phyloP scores from a whole-genome alignment of 306 rosid species.

The Cicer chorassanicum region DNA sequence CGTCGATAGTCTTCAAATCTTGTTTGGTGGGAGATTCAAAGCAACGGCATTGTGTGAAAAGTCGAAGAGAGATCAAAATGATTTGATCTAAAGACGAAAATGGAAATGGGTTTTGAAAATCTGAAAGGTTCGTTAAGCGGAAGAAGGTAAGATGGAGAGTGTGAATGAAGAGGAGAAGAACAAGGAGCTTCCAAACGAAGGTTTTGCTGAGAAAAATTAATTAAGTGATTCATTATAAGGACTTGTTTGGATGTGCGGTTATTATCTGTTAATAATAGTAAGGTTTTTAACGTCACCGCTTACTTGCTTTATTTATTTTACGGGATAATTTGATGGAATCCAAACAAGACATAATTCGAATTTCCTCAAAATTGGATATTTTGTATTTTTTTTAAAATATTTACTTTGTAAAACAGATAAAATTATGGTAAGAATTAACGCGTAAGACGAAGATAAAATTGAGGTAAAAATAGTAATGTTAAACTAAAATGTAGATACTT shows the following conservation, averaged over 20 bases:
- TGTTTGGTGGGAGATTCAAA: slow-evolving; percentile 49
- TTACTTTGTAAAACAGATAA: no score
- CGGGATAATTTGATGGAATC: neutral
- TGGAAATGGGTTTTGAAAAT: slow-evolving; percentile 46
- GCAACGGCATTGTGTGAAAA: slow-evolving; percentile 55
- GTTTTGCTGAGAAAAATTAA: slow-evolving; percentile 46
- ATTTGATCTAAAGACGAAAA: slow-evolving; percentile 48
- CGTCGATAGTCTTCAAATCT: slow-evolving; percentile 48
- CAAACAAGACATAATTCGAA: slow-evolving; percentile 32
- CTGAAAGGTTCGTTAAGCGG: slow-evolving; percentile 20
- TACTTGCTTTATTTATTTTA: neutral
- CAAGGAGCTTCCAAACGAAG: slow-evolving; percentile 61
- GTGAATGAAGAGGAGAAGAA: slow-evolving; percentile 34
- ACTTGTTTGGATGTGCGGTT: slow-evolving; percentile 45
- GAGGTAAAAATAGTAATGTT: no score
- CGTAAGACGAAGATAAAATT: no score
- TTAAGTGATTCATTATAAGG: slow-evolving; percentile 26
- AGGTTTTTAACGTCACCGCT: neutral
- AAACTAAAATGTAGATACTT: no score
- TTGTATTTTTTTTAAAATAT: neutral
- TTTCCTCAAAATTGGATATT: slow-evolving; percentile 10
- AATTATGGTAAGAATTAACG: no score
- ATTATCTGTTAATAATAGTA: neutral
- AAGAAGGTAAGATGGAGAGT: slow-evolving; percentile 37
- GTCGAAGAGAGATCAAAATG: slow-evolving; percentile 37